Evolutionary conservation across 163 green algal genomes (phyloP).

Genomic region (Chlorella variabilis): DNA sequence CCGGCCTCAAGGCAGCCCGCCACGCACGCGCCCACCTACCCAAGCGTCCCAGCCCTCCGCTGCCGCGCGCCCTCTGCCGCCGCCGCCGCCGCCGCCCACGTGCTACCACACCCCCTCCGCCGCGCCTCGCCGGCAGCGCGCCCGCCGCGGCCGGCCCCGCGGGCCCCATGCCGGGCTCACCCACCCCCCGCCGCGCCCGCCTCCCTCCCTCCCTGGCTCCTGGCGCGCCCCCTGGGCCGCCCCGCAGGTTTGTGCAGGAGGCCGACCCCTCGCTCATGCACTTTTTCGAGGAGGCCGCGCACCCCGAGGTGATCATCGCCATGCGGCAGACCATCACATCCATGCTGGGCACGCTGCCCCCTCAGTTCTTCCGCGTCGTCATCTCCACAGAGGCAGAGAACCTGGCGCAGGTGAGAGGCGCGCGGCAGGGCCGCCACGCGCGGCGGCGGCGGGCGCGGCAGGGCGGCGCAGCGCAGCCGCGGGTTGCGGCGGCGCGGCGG

Average conservation of each 20-base stretch:
- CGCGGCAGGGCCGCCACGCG: slow-evolving; percentile 49
- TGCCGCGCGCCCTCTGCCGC: background rate
- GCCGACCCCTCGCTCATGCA: slow-evolving; percentile 72
- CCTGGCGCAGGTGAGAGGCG: slow-evolving; percentile 18
- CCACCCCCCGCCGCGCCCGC: background rate
- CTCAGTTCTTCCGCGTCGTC: slow-evolving; percentile 83
- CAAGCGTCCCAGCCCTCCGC: too few relatives aligned
- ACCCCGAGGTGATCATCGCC: slow-evolving; percentile 15
- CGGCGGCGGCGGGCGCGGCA: too few relatives aligned
- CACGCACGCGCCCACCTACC: too few relatives aligned
- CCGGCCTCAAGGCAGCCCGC: too few relatives aligned
- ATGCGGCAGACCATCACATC: slow-evolving; percentile 89
- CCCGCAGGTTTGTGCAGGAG: slow-evolving; percentile 79
- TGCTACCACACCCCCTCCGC: background rate
- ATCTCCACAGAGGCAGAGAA: slow-evolving; percentile 65
- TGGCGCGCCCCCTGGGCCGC: slow-evolving; percentile 18
- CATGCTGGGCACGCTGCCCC: slow-evolving; percentile 86
- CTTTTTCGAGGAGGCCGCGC: slow-evolving; percentile 65
- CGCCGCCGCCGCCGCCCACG: too few relatives aligned
- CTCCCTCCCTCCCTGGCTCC: background rate
- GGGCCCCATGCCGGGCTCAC: background rate
- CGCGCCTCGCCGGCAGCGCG: background rate
- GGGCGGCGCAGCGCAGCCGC: too few relatives aligned
- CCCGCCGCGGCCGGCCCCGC: too few relatives aligned
- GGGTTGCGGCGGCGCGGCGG: too few relatives aligned